Conservation (phyloP, 352 stramenopile genomes). For the Globisporangium mamillatum region DNA sequence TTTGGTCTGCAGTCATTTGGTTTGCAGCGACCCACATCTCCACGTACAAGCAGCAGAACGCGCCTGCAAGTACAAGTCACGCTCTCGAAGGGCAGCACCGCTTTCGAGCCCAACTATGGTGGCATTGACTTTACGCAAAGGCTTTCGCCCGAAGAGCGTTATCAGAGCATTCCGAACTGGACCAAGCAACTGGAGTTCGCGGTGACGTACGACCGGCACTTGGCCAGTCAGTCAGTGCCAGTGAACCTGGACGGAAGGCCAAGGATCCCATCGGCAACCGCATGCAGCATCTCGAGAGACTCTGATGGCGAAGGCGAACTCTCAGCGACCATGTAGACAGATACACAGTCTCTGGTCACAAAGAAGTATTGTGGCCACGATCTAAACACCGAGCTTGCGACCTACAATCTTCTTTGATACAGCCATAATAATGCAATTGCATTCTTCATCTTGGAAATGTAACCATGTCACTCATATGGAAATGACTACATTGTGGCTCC, state of each 20-base stretch:
- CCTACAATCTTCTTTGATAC: neutral
- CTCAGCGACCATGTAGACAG: neutral
- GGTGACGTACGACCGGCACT: constrained; percentile 6
- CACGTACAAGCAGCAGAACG: neutral
- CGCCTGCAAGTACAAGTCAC: constrained; percentile 8
- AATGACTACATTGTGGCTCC: neutral
- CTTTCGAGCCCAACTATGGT: neutral
- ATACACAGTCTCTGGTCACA: neutral
- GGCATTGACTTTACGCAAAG: neutral
- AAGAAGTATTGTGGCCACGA: no score
- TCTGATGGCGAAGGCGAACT: neutral
- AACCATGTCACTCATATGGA: neutral
- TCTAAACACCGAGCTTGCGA: no score
- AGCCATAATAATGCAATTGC: neutral
- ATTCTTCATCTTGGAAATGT: neutral
- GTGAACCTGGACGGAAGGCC: neutral
- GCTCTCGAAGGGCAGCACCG: neutral
- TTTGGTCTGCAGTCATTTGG: neutral
- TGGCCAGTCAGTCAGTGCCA: no score
- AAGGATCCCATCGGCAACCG: neutral
- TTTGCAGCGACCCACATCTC: neutral
- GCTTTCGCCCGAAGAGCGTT: neutral
- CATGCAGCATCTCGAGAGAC: constrained; percentile 4
- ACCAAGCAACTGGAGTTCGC: neutral
- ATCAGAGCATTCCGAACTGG: neutral